Evolutionary conservation across 352 stramenopile genomes (phyloP), one percentile per base, ranked within the genome.

Genomic region (Phytophthora citrophthora): DNA sequence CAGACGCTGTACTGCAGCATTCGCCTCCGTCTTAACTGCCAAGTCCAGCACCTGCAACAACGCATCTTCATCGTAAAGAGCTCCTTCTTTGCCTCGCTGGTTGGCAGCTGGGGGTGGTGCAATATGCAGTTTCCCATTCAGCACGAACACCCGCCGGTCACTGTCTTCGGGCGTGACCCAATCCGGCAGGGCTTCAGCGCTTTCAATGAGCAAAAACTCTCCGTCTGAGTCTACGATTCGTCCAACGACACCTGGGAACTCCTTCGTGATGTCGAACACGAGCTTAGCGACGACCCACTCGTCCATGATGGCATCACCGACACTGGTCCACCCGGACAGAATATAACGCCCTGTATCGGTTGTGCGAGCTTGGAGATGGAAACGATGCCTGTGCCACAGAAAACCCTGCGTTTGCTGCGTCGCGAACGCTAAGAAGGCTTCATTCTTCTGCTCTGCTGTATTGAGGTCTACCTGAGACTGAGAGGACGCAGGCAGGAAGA

Each of bases 171-270:
- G 85, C 7, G 76, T 77, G 44, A 89, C 72, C 85, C 85, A 92
- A 31, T 86, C 65, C 4, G 83, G 85, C 16, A 94, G 64, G 34
- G 62, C 63, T 32, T 92, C 77, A n/a, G 85, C 85, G 26, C 74
- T 81, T 64, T 92, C 83, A 60, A 94, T 90, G 53, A 94, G 74
- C 31, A 94, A 53, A 61, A 94, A 92, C 58, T 94, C 79, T 31
- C 85, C 85, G 61, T 92, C 85, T 4, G 68, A 58, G 61, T 92
- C 85, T 4, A 24, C 59, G 5, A 88, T 54, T 8, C 76, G 62
- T 20, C 75, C 68, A 9, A 89, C 47, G 13, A 88, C 56, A 18
- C 70, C 45, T 24, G 61, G 52, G 41, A 80, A 69, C 11, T 38
- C 51, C 15, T 26, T 64, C 1, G 81, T 84, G 32, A 91, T 60